A percentile compares a stretch with the other conserved stretches of the same genome.
Evolutionary conservation across 2,329 filamentous ascomycete genomes (phyloP).

Genomic region (Delphinella strobiligena): DNA sequence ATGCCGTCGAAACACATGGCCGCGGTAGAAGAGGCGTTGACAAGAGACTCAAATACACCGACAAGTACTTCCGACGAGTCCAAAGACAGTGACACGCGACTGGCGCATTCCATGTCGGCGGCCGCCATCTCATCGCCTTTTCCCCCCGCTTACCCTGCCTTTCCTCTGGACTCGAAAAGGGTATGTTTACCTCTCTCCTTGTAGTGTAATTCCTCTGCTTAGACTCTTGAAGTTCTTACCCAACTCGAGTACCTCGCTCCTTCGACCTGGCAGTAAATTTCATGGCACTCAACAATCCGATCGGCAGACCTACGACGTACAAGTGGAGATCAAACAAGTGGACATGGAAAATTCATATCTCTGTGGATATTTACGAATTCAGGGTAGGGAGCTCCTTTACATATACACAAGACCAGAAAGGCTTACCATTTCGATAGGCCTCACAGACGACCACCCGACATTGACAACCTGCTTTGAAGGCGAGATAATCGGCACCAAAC

Average conservation of each 20-base stretch:
- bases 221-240: constrained; percentile 50
- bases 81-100: constrained; percentile 17
- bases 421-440: constrained; percentile 40
- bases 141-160: constrained; percentile 15
- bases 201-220: constrained; percentile 3
- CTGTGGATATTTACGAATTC: constrained; percentile 88
- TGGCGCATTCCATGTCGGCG: constrained; percentile 18
- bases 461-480: constrained; percentile 96
- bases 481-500: constrained; percentile 91
- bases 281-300: constrained; percentile 87
- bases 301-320: constrained; percentile 83
- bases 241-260: constrained; percentile 70
- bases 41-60: constrained; percentile 16
- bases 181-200: constrained; percentile 11
- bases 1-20: constrained; percentile 27
- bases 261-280: constrained; percentile 81
- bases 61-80: constrained; percentile 16
- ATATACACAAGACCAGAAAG: neutral
- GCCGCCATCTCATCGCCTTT: constrained; percentile 14
- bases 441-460: constrained; percentile 94
- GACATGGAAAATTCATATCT: constrained; percentile 89
- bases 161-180: constrained; percentile 15
- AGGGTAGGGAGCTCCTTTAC: constrained; percentile 47
- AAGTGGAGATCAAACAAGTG: constrained; percentile 94
- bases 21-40: constrained; percentile 25